Base-by-base conservation (phyloP, 257 asterid genomes). In the Datura wrightii region DNA sequence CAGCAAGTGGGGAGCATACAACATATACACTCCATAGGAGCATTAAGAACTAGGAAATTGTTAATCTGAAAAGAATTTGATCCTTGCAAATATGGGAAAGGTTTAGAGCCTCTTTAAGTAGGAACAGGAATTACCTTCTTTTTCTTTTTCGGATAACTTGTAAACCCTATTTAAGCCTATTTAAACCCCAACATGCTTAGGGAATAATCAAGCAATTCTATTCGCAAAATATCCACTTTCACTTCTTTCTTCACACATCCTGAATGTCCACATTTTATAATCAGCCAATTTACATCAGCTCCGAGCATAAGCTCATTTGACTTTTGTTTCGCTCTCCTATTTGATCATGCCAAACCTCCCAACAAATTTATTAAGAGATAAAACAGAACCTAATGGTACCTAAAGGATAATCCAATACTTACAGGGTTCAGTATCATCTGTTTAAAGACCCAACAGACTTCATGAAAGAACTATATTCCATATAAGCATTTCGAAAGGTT, bases 361-460 rank as follows among this genome's bases (percentile, higher is more conserved):
- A 34, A 65, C 44, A 72, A 50, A 72, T 72, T 19, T 3, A 10
- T 46, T 2, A 46, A 71, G 55, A 69, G 15, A 39, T 10, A 39
- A 16, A 69, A 0, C 13, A 46, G 80, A 72, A 74, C 80, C 80
- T 3, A 19, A 74, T 24, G 19, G 80, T 48, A 74, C 80, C 80
- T 48, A 48, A 24, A 48, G 2, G 24, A 74, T 74, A 11, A 74
- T 48, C 80, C 0, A 74, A 48, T 1, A 74, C 24, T 3, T 74
- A 24, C 19, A 0, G 19, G 2, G 8, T 48, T 74, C 60, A 14
- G 19, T 48, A 14, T 76, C 82, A 76, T 52, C 19, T 52, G 46
- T 50, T 52, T 76, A 52, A 52, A 46, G 15, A 31, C 82, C 15
- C 31, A 50, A 52, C 63, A 50, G 9, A 31, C 46, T 7, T 31